A percentile compares a stretch with the other conserved stretches of the same genome.
phyloP scores from a whole-genome alignment of 495 filamentous ascomycete genomes.

The Penicillium longicatenatum region DNA sequence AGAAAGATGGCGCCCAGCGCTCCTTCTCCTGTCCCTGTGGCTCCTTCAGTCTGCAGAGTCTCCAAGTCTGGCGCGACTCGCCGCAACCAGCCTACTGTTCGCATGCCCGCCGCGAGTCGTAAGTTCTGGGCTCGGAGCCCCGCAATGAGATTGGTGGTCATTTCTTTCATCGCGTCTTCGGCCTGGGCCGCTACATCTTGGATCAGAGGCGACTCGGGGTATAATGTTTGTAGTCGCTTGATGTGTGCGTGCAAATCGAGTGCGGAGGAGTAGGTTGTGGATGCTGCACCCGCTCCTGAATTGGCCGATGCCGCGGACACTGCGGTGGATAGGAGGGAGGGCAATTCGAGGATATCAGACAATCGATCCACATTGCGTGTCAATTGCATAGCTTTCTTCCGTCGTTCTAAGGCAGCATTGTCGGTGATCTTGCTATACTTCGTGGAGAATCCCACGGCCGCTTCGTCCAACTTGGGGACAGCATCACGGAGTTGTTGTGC shows the following conservation, averaged over 20 bases:
- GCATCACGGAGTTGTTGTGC: slow-evolving; percentile 65
- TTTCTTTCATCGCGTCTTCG: slow-evolving; percentile 83
- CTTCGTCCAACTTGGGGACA: slow-evolving; percentile 78
- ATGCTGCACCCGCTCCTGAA: slow-evolving; percentile 48
- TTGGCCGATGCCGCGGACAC: slow-evolving; percentile 61
- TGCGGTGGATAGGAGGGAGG: slow-evolving; percentile 76
- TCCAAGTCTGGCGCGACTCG: slow-evolving; percentile 83
- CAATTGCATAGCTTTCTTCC: slow-evolving; percentile 83
- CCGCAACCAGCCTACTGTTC: slow-evolving; percentile 89
- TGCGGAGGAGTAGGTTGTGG: slow-evolving; percentile 85
- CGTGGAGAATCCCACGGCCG: slow-evolving; percentile 75
- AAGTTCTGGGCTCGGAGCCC: slow-evolving; percentile 74
- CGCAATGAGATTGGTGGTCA: slow-evolving; percentile 82
- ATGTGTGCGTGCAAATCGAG: slow-evolving; percentile 95
- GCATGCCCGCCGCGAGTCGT: slow-evolving; percentile 87
- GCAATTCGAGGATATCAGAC: slow-evolving; percentile 89
- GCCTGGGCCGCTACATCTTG: slow-evolving; percentile 73
- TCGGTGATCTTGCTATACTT: slow-evolving; percentile 76
- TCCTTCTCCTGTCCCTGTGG: slow-evolving; percentile 53
- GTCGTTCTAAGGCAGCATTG: slow-evolving; percentile 71
- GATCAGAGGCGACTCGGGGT: slow-evolving; percentile 76
- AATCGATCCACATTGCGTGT: slow-evolving; percentile 85
- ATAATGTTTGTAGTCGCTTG: slow-evolving; percentile 78
- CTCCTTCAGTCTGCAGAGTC: slow-evolving; percentile 41
- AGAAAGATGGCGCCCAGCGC: slow-evolving; percentile 83